Evolutionary conservation across 2,329 filamentous ascomycete species (phyloP).

Genomic region (Fusarium chaquense): DNA sequence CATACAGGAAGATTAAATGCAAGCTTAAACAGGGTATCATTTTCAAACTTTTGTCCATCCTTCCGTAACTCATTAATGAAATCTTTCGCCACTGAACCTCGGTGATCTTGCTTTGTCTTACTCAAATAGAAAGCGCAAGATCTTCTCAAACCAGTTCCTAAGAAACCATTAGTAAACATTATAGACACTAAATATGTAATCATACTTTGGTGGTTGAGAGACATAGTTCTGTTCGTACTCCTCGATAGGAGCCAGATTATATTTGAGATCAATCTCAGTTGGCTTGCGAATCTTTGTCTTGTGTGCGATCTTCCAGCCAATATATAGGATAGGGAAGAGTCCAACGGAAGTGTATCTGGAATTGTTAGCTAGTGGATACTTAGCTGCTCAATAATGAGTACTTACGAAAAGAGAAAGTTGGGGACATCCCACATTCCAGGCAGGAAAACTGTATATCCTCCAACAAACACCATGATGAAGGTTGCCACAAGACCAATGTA

Average conservation of each 20-base stretch:
- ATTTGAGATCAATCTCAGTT: slow-evolving; percentile 1
- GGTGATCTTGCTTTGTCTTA: too few relatives aligned
- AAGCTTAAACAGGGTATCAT: not conserved
- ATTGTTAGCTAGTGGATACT: fast-evolving
- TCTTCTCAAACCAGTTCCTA: slow-evolving; percentile 27
- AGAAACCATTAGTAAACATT: not conserved
- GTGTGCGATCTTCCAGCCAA: slow-evolving; percentile 20
- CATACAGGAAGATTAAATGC: too few relatives aligned
- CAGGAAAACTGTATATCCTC: slow-evolving; percentile 81
- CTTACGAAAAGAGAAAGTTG: slow-evolving; percentile 78
- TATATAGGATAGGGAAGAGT: slow-evolving; percentile 6
- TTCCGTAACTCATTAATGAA: not conserved
- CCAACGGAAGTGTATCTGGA: slow-evolving; percentile 16
- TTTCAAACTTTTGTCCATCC: not conserved
- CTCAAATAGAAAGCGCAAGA: slow-evolving; percentile 9
- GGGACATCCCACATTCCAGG: slow-evolving; percentile 75
- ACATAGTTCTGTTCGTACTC: slow-evolving; percentile 14
- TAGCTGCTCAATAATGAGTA: slow-evolving; percentile 7
- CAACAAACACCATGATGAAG: slow-evolving; percentile 78
- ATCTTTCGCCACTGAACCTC: not conserved
- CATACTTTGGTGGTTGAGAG: slow-evolving; percentile 6
- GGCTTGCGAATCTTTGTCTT: slow-evolving; percentile 19
- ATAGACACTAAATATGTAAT: fast-evolving
- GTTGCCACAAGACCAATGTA: slow-evolving; percentile 74
- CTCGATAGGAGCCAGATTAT: slow-evolving; percentile 11